Percentiles rank a stretch among this genome's conserved stretches.
These are phyloP conservation scores for Herpotrichia juniperi DNA, from an alignment of 2,329 filamentous ascomycete genomes.

Conservation along the genomic window DNA sequence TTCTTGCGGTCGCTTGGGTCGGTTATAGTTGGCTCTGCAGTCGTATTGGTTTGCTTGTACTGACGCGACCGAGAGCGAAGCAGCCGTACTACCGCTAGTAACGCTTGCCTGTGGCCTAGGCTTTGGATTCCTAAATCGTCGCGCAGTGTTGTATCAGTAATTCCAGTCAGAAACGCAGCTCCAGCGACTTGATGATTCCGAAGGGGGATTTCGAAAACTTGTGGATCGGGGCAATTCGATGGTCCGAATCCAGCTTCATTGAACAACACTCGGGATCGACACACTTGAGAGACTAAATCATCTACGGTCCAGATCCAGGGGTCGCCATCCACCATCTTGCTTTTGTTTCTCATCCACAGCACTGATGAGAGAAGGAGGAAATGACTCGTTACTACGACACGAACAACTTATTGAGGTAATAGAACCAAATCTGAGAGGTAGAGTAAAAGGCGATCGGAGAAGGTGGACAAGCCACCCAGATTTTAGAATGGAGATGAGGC, in stretches of 20 bases:
- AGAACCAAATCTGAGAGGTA: no score
- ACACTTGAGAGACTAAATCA: conserved; percentile 70
- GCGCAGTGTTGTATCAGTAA: conserved; percentile 55
- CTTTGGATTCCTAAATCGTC: conserved; percentile 65
- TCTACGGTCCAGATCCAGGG: conserved; percentile 77
- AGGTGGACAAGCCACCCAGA: no score
- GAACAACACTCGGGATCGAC: conserved; percentile 56
- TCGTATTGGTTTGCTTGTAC: conserved; percentile 6
- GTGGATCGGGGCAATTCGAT: conserved; percentile 55
- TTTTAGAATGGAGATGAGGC: no score
- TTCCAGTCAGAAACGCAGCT: conserved; percentile 64
- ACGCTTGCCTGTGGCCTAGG: conserved; percentile 62
- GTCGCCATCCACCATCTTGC: conserved; percentile 52
- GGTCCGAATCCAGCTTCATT: conserved; percentile 47
- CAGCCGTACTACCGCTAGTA: conserved; percentile 64
- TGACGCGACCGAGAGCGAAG: conserved; percentile 50
- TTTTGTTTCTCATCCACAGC: not conserved
- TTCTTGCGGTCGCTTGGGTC: conserved; percentile 9
- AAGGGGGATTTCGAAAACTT: conserved; percentile 60
- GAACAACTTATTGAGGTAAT: no score
- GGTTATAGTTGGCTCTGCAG: not conserved
- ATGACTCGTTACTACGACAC: no score
- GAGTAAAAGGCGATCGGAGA: no score
- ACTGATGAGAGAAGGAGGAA: no score
- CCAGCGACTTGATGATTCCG: conserved; percentile 70